These are phyloP conservation scores for Aurantiochytrium sp. DNA, from an alignment of 108 stramenopile genomes.

Conservation along the genomic window DNA sequence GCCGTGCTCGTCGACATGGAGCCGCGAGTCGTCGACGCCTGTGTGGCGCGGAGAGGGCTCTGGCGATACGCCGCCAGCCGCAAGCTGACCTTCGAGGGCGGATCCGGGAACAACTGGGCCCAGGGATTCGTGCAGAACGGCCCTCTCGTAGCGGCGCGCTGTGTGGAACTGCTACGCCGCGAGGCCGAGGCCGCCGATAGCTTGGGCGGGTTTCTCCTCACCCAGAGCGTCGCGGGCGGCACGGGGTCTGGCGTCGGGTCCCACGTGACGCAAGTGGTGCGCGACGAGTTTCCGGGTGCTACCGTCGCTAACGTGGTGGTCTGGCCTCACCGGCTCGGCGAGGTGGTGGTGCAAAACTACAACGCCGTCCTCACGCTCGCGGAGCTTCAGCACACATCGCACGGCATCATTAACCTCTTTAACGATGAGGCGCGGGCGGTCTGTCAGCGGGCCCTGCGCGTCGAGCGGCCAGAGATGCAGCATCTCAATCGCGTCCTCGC, in stretches of 20 bases:
- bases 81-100: background rate
- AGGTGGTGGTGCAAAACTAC: slow-evolving; percentile 23
- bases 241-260: slow-evolving; percentile 27
- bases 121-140: background rate
- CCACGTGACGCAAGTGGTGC: background rate
- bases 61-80: background rate
- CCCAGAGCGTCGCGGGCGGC: background rate
- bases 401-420: background rate
- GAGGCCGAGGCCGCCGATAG: slow-evolving; percentile 2
- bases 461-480: slow-evolving; percentile 21
- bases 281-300: background rate
- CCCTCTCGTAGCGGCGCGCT: background rate
- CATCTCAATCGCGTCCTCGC: background rate
- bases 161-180: background rate
- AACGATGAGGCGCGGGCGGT: background rate
- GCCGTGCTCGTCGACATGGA: background rate
- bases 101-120: slow-evolving; percentile 23
- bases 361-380: background rate
- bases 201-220: background rate
- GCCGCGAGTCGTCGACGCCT: background rate
- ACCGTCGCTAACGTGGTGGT: background rate
- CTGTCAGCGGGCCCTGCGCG: background rate
- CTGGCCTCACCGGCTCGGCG: background rate
- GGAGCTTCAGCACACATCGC: background rate
- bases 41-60: background rate